These are phyloP conservation scores for Calonectria ilicicola DNA, from an alignment of 2,329 filamentous ascomycete species.

Conservation along the genomic window DNA sequence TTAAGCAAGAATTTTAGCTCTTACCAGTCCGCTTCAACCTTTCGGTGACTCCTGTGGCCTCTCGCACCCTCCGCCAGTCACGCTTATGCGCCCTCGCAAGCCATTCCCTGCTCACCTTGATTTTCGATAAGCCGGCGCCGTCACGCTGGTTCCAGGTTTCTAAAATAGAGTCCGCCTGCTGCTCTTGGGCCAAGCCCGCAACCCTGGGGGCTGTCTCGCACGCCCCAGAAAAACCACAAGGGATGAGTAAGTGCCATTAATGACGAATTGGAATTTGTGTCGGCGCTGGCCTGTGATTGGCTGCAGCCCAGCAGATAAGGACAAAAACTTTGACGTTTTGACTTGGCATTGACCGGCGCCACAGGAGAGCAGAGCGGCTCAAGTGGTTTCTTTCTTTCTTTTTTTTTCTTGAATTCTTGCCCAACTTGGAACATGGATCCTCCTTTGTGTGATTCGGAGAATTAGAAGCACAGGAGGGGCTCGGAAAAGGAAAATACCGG, in stretches of 20 bases:
- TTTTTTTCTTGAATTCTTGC: background rate
- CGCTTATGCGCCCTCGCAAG: background rate
- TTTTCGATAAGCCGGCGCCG: slow-evolving; percentile 4
- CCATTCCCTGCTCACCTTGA: background rate
- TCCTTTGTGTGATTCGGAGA: background rate
- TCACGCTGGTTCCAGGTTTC: slow-evolving; percentile 11
- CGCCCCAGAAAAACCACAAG: background rate
- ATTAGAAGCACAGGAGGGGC: background rate
- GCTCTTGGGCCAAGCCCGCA: background rate
- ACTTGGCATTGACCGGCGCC: slow-evolving; percentile 31
- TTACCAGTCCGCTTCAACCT: background rate
- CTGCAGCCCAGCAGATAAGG: slow-evolving; percentile 34
- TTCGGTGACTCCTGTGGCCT: background rate
- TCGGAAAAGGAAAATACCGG: background rate
- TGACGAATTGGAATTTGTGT: background rate
- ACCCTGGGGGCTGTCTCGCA: background rate
- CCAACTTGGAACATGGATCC: background rate
- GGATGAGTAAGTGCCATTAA: background rate
- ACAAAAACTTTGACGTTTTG: slow-evolving; percentile 27
- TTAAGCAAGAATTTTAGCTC: background rate
- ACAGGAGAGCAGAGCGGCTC: slow-evolving; percentile 33
- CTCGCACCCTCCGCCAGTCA: background rate
- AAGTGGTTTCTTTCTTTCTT: slow-evolving; percentile 6
- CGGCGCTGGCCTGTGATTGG: slow-evolving; percentile 34
- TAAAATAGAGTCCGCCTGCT: slow-evolving; percentile 18